Percentiles rank a stretch among this genome's conserved stretches.
phyloP scores from a whole-genome alignment of 345 rosid genomes.

The Brassica juncea region DNA sequence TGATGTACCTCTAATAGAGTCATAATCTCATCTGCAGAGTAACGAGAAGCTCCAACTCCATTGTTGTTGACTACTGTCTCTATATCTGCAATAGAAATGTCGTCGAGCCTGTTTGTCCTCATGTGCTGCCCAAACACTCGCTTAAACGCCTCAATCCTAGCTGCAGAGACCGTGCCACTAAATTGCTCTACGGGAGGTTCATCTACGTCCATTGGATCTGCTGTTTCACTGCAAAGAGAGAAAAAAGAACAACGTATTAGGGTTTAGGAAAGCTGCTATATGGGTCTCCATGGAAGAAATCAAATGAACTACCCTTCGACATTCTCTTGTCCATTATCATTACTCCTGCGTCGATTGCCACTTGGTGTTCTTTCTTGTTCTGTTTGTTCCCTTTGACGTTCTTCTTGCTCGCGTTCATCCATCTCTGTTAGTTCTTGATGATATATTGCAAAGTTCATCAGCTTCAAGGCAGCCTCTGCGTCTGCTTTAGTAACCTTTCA shows the following conservation, averaged over 20 bases:
- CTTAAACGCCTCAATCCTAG: slow-evolving; percentile 78
- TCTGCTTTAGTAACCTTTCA: slow-evolving; percentile 70
- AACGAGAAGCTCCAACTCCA: slow-evolving; percentile 49
- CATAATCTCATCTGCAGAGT: slow-evolving; percentile 69
- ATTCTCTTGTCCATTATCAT: slow-evolving; percentile 17
- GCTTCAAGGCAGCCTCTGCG: slow-evolving; percentile 89
- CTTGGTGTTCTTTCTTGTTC: slow-evolving; percentile 52
- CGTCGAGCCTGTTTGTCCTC: slow-evolving; percentile 68
- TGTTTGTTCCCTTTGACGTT: slow-evolving; percentile 58
- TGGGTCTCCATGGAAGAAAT: neutral
- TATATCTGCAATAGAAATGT: slow-evolving; percentile 67
- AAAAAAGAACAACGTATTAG: neutral
- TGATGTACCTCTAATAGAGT: slow-evolving; percentile 68
- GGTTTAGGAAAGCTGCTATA: neutral
- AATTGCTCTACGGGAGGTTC: slow-evolving; percentile 54
- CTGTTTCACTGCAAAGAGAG: slow-evolving; percentile 36
- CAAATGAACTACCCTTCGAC: slow-evolving; percentile 49
- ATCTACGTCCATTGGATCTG: slow-evolving; percentile 85
- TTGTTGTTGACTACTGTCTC: slow-evolving; percentile 64
- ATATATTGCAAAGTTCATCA: slow-evolving; percentile 92
- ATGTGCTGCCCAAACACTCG: slow-evolving; percentile 76
- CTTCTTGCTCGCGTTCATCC: slow-evolving; percentile 91
- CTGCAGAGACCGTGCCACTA: slow-evolving; percentile 49
- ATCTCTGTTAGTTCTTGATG: slow-evolving; percentile 93
- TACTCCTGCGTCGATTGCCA: slow-evolving; percentile 37